phyloP scores from a whole-genome alignment of 2,329 filamentous ascomycete genomes.

The Tolypocladium capitatum region DNA sequence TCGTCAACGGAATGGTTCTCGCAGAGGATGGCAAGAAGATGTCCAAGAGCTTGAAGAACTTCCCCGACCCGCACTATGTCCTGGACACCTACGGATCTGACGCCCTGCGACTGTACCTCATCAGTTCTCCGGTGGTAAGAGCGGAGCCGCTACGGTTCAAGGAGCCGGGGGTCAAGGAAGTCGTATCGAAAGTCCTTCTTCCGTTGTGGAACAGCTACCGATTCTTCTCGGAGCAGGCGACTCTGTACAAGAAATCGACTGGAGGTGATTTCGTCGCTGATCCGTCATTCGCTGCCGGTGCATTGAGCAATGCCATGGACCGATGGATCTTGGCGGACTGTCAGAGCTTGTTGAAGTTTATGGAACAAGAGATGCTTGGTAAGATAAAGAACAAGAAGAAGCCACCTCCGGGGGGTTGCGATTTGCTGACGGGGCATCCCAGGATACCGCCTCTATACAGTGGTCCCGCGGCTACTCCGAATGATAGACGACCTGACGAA shows the following conservation, averaged over 20 bases:
- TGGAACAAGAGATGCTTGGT: constrained; percentile 83
- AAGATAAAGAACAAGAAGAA: constrained; percentile 17
- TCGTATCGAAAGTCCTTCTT: constrained; percentile 79
- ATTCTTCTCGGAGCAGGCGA: constrained; percentile 84
- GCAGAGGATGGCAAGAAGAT: constrained; percentile 97
- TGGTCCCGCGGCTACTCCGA: constrained; percentile 69
- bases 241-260: constrained; percentile 74
- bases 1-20: constrained; percentile 90
- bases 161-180: constrained; percentile 83
- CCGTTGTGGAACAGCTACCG: constrained; percentile 95
- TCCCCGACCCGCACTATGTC: constrained; percentile 71
- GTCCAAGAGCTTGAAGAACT: constrained; percentile 95
- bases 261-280: constrained; percentile 67
- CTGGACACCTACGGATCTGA: constrained; percentile 86
- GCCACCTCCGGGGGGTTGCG: too few species aligned
- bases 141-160: constrained; percentile 87
- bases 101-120: constrained; percentile 85
- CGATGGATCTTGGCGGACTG: constrained; percentile 88
- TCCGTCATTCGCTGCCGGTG: constrained; percentile 37
- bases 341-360: constrained; percentile 80
- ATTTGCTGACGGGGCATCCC: not conserved
- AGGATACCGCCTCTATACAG: constrained; percentile 74
- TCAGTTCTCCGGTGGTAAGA: constrained; percentile 89
- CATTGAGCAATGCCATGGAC: constrained; percentile 68
- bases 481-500: constrained; percentile 92